A percentile compares a stretch with the other conserved stretches of the same genome.
Evolutionary conservation across 2,329 filamentous ascomycete species (phyloP).

Genomic region (Cladosporium sp.): DNA sequence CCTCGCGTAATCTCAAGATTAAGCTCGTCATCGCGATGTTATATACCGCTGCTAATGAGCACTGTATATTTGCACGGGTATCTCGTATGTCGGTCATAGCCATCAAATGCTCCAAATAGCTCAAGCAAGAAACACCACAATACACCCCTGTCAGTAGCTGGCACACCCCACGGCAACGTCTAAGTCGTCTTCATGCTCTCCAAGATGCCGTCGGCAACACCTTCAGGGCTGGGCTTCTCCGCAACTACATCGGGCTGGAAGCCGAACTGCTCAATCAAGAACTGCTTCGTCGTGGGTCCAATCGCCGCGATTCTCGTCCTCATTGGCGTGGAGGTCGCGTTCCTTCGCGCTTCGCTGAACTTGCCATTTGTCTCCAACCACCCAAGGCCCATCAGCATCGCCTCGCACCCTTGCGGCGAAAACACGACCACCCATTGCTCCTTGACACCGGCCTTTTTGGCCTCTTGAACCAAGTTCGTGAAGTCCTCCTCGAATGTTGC

Average conservation of each 20-base stretch:
- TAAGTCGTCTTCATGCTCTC: slow-evolving; percentile 2
- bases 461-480: slow-evolving; percentile 46
- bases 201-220: slow-evolving; percentile 39
- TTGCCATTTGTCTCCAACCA: slow-evolving; percentile 48
- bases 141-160: neutral
- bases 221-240: slow-evolving; percentile 77
- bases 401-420: slow-evolving; percentile 63
- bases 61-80: slow-evolving; percentile 5
- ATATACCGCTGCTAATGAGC: neutral
- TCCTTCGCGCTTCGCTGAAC: slow-evolving; percentile 51
- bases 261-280: slow-evolving; percentile 65
- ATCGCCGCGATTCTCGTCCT: slow-evolving; percentile 85
- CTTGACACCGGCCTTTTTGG: slow-evolving; percentile 36
- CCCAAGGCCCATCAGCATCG: slow-evolving; percentile 58
- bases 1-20: neutral
- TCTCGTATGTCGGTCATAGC: slow-evolving; percentile 5
- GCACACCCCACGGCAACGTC: neutral
- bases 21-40: neutral
- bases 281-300: slow-evolving; percentile 84
- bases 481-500: slow-evolving; percentile 74
- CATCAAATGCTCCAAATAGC: slow-evolving; percentile 13
- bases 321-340: slow-evolving; percentile 88
- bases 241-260: slow-evolving; percentile 80
- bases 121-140: neutral
- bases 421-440: slow-evolving; percentile 75